Base-by-base conservation (phyloP, 148 eudicot genomes). In the Salicornia ramosissima region DNA sequence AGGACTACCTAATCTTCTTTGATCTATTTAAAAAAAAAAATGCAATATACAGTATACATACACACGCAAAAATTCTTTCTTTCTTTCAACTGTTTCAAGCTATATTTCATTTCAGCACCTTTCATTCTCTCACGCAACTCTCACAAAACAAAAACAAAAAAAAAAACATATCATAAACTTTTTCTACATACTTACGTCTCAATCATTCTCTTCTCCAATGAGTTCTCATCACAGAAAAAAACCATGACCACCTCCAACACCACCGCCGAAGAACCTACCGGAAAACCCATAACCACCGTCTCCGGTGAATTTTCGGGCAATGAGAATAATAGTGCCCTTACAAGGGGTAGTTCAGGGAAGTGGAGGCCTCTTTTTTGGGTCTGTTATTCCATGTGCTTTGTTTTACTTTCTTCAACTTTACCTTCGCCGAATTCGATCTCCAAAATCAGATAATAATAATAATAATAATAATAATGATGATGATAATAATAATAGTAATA, bases 261-360 rank as follows among this genome's bases (percentile, higher is more conserved):
- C 67, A 12, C 76, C 68, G 71, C 67, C 50, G 68, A 74, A 22
- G 47, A 71, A 46, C 15, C 46, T 64, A 39, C 67, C 50, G 56
- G 19, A 25, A 63, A 66, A 64, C 31, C 76, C 62, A 76, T 73
- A 77, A 52, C 71, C 72, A 36, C 76, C 66, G 43, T 45, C 10
- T 51, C 73, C 70, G 67, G 72, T 67, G 75, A 66, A 60, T 78
- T 11, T 4, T 21, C 16, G 53, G 79, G 65, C 11, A 61, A 92
- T 92, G 98, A 88, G 98, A 74, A 80, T 92, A 19, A 90, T 92
- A 28, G 96, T 92, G 3, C 98, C 97, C 64, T 73, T 92, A 64
- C 98, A 92, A 79, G 98, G 96, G 1, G 81, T 92, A 0, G 98
- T 90, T 22, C 94, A 92, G 34, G 98, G 98, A 47, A 70, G 94